Conservation (phyloP, 495 filamentous ascomycete genomes). For the Podospora australis region DNA sequence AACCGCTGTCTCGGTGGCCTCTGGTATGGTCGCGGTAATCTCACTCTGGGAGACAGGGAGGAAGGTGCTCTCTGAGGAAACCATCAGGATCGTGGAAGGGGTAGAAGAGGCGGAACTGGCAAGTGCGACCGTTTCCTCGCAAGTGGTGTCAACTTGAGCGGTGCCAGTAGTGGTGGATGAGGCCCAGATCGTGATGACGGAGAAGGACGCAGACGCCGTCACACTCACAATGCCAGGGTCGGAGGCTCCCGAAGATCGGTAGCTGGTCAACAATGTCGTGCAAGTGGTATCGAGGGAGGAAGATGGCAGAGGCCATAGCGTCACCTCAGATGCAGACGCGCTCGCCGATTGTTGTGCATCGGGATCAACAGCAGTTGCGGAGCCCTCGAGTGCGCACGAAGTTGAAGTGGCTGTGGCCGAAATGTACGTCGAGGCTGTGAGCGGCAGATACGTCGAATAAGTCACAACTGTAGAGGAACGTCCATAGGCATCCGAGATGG, state of each 20-base stretch:
- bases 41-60: not conserved
- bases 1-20: not conserved
- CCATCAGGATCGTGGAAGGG: not conserved
- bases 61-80: not conserved
- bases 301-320: conserved; percentile 5
- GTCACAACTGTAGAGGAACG: conserved; percentile 12
- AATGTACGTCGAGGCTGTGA: not conserved
- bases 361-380: not conserved
- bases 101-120: not conserved
- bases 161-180: not conserved
- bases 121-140: not conserved
- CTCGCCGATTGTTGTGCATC: not conserved
- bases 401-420: not conserved
- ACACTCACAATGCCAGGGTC: not conserved
- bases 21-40: conserved; percentile 1
- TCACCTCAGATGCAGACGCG: conserved; percentile 1
- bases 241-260: not conserved
- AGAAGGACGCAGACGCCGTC: not conserved
- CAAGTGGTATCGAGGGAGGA: conserved; percentile 3
- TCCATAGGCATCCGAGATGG: conserved; percentile 16
- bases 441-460: conserved; percentile 13
- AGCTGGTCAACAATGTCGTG: conserved; percentile 2
- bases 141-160: not conserved
- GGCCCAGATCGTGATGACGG: conserved; percentile 15
- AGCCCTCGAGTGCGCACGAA: conserved; percentile 6